These are phyloP conservation scores for Pharnaceum exiguum DNA, from an alignment of 148 eudicot genomes.

Conservation along the genomic window DNA sequence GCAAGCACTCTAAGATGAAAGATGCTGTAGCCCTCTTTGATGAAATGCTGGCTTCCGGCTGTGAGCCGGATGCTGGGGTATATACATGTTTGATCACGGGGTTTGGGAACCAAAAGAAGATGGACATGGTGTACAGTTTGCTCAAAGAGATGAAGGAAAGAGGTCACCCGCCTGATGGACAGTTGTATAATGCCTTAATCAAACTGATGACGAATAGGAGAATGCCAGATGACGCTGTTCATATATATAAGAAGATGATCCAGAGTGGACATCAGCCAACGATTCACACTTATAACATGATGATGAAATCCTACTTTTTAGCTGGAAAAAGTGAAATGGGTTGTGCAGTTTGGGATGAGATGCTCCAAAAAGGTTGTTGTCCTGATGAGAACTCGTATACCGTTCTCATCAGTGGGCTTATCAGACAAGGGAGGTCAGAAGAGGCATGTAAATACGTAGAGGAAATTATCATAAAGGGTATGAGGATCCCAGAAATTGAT, in stretches of 20 bases:
- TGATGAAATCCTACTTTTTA: constrained; percentile 68
- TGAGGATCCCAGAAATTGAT: constrained; percentile 83
- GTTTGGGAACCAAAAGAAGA: constrained; percentile 65
- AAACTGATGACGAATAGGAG: constrained; percentile 62
- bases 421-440: constrained; percentile 59
- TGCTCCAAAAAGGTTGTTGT: constrained; percentile 68
- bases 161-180: constrained; percentile 67
- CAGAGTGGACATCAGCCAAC: constrained; percentile 51
- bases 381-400: constrained; percentile 83
- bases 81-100: constrained; percentile 89
- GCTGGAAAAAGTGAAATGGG: constrained; percentile 57
- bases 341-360: constrained; percentile 77
- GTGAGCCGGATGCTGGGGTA: constrained; percentile 66
- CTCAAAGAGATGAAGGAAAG: constrained; percentile 75
- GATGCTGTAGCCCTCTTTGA: constrained; percentile 59
- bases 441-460: constrained; percentile 75
- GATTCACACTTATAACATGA: constrained; percentile 78
- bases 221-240: constrained; percentile 78
- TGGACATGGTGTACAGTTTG: constrained; percentile 65
- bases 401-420: constrained; percentile 71
- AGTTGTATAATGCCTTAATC: constrained; percentile 66
- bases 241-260: constrained; percentile 74
- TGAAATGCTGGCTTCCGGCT: constrained; percentile 60
- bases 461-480: constrained; percentile 84
- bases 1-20: constrained; percentile 62